Conservation (phyloP, 345 rosid genomes). For the Populus simonii region DNA sequence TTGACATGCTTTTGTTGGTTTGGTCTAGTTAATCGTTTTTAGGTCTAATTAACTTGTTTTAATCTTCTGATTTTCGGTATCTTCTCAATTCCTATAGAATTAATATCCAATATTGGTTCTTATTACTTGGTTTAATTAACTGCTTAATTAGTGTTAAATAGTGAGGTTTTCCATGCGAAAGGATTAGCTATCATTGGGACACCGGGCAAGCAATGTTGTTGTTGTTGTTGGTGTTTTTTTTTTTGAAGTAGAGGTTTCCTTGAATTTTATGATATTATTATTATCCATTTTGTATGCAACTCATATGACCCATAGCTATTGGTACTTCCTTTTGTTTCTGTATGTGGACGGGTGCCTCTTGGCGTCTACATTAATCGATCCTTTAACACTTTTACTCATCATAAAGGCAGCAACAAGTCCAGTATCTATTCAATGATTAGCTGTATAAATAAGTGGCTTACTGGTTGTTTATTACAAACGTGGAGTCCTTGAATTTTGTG, state of each 20-base stretch:
- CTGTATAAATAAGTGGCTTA: not conserved
- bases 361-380: not conserved
- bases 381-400: not conserved
- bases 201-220: no score
- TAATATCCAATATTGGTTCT: no score
- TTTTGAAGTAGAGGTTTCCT: no score
- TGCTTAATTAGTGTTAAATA: not conserved
- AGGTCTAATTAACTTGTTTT: not conserved
- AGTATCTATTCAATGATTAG: no score
- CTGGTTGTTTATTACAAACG: not conserved
- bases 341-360: not conserved
- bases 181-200: not conserved
- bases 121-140: not conserved
- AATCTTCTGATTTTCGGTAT: not conserved
- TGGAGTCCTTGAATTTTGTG: not conserved
- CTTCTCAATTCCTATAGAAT: not conserved
- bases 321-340: not conserved
- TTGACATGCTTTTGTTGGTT: not conserved
- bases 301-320: not conserved
- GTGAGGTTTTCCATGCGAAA: not conserved
- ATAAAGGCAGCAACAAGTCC: not conserved
- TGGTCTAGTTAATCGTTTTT: not conserved
- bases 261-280: no score
- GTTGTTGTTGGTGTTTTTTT: no score
- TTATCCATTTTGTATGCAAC: no score